Conservation (phyloP, 1,284 basidiomycete genomes). For the Rhodotorula sp. region DNA sequence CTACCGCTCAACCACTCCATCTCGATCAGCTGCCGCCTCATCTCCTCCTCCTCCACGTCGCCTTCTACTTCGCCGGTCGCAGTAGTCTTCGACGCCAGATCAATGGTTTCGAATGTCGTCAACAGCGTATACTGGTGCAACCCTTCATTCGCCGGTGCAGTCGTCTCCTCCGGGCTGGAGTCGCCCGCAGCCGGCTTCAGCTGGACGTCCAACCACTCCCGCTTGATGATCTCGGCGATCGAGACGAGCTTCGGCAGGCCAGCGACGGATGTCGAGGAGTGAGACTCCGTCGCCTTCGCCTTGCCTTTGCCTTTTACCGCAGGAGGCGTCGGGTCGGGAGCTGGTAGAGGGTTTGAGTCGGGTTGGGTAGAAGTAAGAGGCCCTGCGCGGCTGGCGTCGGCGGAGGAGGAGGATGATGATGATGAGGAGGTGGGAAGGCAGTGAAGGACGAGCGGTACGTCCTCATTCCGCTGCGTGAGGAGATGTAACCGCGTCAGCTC, state of each 20-base stretch:
- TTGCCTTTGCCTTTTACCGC: background rate
- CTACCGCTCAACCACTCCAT: conserved; percentile 25
- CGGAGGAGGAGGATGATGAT: background rate
- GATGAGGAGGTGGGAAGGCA: conserved; percentile 3
- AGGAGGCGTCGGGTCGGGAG: background rate
- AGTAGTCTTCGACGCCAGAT: background rate
- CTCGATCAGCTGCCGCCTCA: conserved; percentile 11
- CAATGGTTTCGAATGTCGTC: conserved; percentile 14
- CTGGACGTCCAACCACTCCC: conserved; percentile 1
- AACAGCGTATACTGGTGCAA: conserved; percentile 29
- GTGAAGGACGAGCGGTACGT: conserved; percentile 12
- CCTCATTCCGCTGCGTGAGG: background rate
- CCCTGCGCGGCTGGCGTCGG: background rate
- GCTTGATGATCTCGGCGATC: conserved; percentile 27
- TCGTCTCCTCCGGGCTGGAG: too few relatives aligned
- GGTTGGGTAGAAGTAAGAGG: background rate
- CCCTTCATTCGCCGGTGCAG: background rate
- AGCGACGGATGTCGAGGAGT: background rate
- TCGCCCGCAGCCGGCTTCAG: background rate
- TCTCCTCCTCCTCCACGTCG: background rate
- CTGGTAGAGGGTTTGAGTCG: background rate
- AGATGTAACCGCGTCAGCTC: background rate
- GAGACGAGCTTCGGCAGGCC: conserved; percentile 31
- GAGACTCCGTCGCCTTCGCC: background rate
- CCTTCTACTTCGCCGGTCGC: background rate